Base-by-base conservation (phyloP, 345 rosid genomes). In the Salix suchowensis region DNA sequence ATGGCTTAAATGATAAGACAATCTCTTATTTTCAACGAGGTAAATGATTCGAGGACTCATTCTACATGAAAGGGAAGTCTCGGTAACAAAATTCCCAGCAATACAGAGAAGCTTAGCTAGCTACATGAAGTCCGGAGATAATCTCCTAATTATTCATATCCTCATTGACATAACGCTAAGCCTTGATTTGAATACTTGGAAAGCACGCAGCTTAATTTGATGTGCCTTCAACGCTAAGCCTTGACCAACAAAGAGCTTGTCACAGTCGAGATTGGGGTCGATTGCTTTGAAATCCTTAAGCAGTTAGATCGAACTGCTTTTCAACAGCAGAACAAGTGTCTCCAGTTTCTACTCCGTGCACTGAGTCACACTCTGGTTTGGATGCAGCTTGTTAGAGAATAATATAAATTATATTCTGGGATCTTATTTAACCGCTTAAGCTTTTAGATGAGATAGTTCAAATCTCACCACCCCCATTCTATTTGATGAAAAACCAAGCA, bases 201-300 rank as follows among this genome's bases (percentile, higher is more conserved):
- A 50, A 50, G 21, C 21, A 50, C 16, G 54, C 54, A 50, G 54
- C 54, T 50, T 16, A 50, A 48, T 48, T 48, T 7, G 78, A 32
- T 2, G 55, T 52, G 65, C 84, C 83, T 9, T 23, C 69, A 42
- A 82, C 76, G 36, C 88, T 84, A 9, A 88, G 70, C 85, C 87
- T 60, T 84, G 87, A 21, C 86, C 86, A n/a, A 79, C 58, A 48
- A 84, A 84, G 68, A 83, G 75, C 1, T 42, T n/a, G 6, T n/a
- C 0, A 6, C 88, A 84, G 1, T 77, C 48, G 76, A 86, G 70
- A 32, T 86, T 88, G 9, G 83, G 86, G 82, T 88, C 84, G 62
- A 82, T 54, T 7, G 68, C 54, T 3, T 12, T 19, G 6, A 78
- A 80, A 42, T 68, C 6, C 0, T 65, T 16, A 6, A 30, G 74